Conservation (phyloP, 768 basidiomycete species). For the Neoboletus magnificus region DNA sequence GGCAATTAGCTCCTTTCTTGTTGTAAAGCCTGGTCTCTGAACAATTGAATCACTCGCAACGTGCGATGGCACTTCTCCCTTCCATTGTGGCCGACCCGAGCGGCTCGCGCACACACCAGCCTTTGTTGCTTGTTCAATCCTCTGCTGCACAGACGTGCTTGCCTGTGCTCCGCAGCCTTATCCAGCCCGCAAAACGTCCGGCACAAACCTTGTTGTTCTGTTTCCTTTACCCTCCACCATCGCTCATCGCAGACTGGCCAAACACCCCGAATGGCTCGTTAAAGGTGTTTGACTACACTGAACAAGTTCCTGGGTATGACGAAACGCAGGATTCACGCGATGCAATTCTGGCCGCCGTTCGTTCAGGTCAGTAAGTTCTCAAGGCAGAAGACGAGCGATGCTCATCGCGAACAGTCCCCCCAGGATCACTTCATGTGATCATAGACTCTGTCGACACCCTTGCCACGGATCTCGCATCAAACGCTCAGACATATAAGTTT, state of each 20-base stretch:
- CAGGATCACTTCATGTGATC: slow-evolving; percentile 55
- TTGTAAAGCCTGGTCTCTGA: not conserved
- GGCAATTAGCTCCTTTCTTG: not conserved
- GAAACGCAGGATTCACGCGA: slow-evolving; percentile 35
- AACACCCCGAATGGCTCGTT: slow-evolving; percentile 22
- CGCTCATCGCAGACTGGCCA: slow-evolving; percentile 35
- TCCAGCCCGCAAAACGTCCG: slow-evolving; percentile 28
- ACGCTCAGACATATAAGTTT: slow-evolving; percentile 49
- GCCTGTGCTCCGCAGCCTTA: slow-evolving; percentile 50
- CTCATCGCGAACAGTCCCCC: slow-evolving; percentile 32
- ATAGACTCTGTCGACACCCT: slow-evolving; percentile 75
- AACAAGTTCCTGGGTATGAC: slow-evolving; percentile 51
- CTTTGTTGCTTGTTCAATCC: slow-evolving; percentile 57
- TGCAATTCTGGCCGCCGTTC: slow-evolving; percentile 41
- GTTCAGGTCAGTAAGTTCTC: slow-evolving; percentile 31
- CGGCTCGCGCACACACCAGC: slow-evolving; percentile 31
- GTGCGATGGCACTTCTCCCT: slow-evolving; percentile 27
- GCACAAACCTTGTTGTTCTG: slow-evolving; percentile 48
- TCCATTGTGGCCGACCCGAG: slow-evolving; percentile 27
- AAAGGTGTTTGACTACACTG: slow-evolving; percentile 48
- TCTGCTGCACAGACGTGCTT: slow-evolving; percentile 55
- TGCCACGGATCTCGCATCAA: slow-evolving; percentile 52
- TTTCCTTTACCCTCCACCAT: slow-evolving; percentile 52
- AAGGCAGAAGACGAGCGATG: not conserved
- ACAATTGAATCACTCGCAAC: not conserved